Evolutionary conservation across 495 filamentous ascomycete species (phyloP).

Genomic region (Penicillium canescens): DNA sequence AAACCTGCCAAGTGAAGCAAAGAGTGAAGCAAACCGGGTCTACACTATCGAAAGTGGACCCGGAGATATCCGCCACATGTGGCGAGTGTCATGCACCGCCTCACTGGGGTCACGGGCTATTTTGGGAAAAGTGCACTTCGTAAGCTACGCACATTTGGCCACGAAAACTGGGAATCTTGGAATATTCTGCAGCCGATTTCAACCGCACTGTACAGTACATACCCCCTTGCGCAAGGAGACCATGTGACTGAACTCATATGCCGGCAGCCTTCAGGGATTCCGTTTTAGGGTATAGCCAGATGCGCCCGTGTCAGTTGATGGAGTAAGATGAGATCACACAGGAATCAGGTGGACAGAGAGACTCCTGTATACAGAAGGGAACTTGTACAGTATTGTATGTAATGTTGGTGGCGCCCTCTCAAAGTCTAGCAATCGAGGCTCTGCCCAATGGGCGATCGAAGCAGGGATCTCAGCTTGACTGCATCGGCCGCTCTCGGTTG

Average conservation of each 20-base stretch:
- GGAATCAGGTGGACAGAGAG: background rate
- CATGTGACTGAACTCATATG: constrained; percentile 34
- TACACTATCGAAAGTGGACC: background rate
- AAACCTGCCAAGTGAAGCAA: background rate
- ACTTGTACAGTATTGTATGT: constrained; percentile 2
- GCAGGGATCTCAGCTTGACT: constrained; percentile 30
- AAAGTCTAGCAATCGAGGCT: constrained; percentile 26
- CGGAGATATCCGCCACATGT: constrained; percentile 13
- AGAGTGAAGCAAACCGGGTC: background rate
- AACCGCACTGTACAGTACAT: background rate
- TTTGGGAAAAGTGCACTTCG: background rate
- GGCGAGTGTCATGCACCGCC: constrained; percentile 4
- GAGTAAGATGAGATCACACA: constrained; percentile 25
- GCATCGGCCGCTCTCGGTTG: constrained; percentile 23
- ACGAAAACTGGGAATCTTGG: background rate
- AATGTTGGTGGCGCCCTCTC: constrained; percentile 17
- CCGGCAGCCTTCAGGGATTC: constrained; percentile 25
- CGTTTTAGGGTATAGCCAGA: constrained; percentile 5
- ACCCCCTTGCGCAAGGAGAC: constrained; percentile 9
- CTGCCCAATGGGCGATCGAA: constrained; percentile 34
- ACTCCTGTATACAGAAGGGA: too few species aligned
- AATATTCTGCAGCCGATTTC: background rate
- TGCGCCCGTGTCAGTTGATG: background rate
- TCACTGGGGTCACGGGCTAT: constrained; percentile 1
- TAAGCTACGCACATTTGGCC: background rate